Evolutionary conservation across 306 rosid species (phyloP), one percentile per base, ranked within the genome.

Genomic region (Prunus davidiana): DNA sequence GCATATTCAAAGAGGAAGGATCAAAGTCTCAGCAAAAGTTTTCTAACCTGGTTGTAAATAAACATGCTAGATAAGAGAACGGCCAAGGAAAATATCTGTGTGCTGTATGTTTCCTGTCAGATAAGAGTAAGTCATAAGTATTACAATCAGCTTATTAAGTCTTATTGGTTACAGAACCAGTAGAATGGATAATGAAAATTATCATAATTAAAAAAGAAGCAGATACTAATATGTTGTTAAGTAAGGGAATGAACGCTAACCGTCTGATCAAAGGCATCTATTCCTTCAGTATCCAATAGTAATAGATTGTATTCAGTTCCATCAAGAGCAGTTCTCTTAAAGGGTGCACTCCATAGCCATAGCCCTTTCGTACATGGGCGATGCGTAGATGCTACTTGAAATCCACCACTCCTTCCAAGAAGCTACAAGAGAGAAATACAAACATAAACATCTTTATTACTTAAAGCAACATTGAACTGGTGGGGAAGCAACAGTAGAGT

Each of bases 31-130:
- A 58, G 38, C 25, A 20, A 1, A 70, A 46, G 46, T 81, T 62
- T 46, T 61, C 90, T 76, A 65, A 94, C 98, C 97, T 91, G 98
- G 84, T 94, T 94, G 80, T 94, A 94, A 71, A 94, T 80, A 82
- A 94, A 94, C 94, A 91, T 87, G 91, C 98, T 94, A 45, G 97
- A 94, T 82, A 94, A 79, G 78, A 94, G 97, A 52, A 94, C 97
- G 11, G 98, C 97, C 70, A 94, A 68, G 16, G 98, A 91, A 82
- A 94, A 94, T 83, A 94, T 91, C 84, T 90, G 98, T 67, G 97
- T 91, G 91, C 96, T 94, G 89, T 94, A 94, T 24, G 89, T 89
- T 86, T 96, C 98, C 98, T 91, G 93, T 38, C 12, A 34, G 27
- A 75, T 45, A 46, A 67, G 41, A 51, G 38, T 16, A 70, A 12